Percentiles rank a stretch among this genome's conserved stretches.
phyloP scores from a whole-genome alignment of 2,329 filamentous ascomycete genomes.

The Beauveria sp. region DNA sequence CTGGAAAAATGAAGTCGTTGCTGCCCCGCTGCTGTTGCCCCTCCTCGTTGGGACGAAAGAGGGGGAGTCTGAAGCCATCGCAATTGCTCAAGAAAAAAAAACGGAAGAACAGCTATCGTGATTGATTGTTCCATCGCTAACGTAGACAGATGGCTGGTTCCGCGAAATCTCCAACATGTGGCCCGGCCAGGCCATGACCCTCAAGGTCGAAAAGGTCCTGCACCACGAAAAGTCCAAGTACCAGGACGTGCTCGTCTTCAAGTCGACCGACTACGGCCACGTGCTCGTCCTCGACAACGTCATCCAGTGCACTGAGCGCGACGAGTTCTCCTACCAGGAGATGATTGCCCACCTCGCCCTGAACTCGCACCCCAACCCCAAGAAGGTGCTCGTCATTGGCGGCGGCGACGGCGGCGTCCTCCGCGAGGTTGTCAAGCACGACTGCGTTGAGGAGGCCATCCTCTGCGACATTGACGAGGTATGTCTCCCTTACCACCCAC shows the following conservation, averaged over 20 bases:
- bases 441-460: slow-evolving; percentile 88
- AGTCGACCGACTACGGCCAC: slow-evolving; percentile 93
- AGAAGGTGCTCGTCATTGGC: slow-evolving; percentile 97
- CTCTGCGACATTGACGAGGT: slow-evolving; percentile 95
- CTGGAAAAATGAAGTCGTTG: not conserved
- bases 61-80: not conserved
- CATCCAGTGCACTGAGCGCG: slow-evolving; percentile 96
- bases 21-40: slow-evolving; percentile 15
- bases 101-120: not conserved
- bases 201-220: slow-evolving; percentile 94
- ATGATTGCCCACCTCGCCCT: slow-evolving; percentile 99
- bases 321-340: slow-evolving; percentile 99
- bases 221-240: slow-evolving; percentile 99
- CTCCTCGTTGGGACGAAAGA: slow-evolving; percentile 16
- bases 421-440: slow-evolving; percentile 98
- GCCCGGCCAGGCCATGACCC: slow-evolving; percentile 97
- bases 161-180: slow-evolving; percentile 98
- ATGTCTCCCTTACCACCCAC: slow-evolving; percentile 26
- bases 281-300: slow-evolving; percentile 98
- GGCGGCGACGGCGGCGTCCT: slow-evolving; percentile 96
- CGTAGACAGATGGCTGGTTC: slow-evolving; percentile 90
- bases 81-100: not conserved
- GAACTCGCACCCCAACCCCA: slow-evolving; percentile 96
- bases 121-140: slow-evolving; percentile 12
- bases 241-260: slow-evolving; percentile 98